phyloP scores from a whole-genome alignment of 345 rosid species.

The Kandelia obovata region DNA sequence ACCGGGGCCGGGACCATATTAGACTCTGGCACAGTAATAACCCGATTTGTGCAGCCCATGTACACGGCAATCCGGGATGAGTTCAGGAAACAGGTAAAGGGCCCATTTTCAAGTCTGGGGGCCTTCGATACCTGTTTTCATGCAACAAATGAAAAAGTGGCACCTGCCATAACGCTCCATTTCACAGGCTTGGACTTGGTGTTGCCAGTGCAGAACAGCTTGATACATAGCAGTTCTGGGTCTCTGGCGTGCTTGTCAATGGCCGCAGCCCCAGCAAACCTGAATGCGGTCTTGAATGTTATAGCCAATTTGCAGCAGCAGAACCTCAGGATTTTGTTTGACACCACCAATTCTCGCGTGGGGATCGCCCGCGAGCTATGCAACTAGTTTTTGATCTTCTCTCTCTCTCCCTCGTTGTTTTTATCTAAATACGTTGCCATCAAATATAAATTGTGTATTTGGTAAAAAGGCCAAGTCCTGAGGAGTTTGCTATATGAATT shows the following conservation, averaged over 20 bases:
- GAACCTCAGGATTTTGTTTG: slow-evolving; percentile 73
- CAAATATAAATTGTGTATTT: not conserved
- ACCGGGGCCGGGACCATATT: slow-evolving; percentile 80
- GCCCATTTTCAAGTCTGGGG: slow-evolving; percentile 69
- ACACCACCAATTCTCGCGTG: slow-evolving; percentile 60
- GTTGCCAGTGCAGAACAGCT: slow-evolving; percentile 77
- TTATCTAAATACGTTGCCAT: not conserved
- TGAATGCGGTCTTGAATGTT: slow-evolving; percentile 65
- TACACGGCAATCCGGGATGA: slow-evolving; percentile 63
- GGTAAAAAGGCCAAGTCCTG: slow-evolving; percentile 8
- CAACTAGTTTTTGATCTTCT: slow-evolving; percentile 27
- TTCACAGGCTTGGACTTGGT: slow-evolving; percentile 52
- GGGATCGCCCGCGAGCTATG: slow-evolving; percentile 84
- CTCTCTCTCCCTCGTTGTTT: too few relatives aligned
- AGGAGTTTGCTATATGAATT: too few relatives aligned
- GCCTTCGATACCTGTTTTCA: slow-evolving; percentile 81
- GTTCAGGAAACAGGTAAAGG: slow-evolving; percentile 65
- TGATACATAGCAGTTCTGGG: slow-evolving; percentile 78
- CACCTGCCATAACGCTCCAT: slow-evolving; percentile 57
- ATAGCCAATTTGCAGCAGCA: slow-evolving; percentile 93
- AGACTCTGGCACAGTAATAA: slow-evolving; percentile 85
- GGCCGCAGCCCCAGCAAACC: slow-evolving; percentile 64
- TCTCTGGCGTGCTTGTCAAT: slow-evolving; percentile 70
- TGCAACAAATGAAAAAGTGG: slow-evolving; percentile 36
- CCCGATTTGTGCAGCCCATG: slow-evolving; percentile 62